These are phyloP conservation scores for Pseudomonodictys pantanalensis DNA, from an alignment of 495 filamentous ascomycete species.

Conservation along the genomic window DNA sequence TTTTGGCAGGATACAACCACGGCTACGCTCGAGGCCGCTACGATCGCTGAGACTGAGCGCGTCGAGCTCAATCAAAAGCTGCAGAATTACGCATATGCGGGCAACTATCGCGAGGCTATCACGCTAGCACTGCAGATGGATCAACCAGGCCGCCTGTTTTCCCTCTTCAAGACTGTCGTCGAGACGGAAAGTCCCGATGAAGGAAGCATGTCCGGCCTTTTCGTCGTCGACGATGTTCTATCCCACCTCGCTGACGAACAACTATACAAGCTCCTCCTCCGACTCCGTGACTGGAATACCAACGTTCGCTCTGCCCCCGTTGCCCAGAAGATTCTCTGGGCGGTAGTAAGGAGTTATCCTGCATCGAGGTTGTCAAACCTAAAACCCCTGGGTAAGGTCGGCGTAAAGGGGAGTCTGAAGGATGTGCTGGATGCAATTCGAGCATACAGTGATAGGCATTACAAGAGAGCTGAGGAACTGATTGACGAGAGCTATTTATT, in stretches of 20 bases:
- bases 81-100: constrained; percentile 82
- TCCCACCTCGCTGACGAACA: constrained; percentile 75
- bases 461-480: constrained; percentile 78
- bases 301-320: constrained; percentile 83
- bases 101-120: constrained; percentile 87
- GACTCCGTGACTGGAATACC: constrained; percentile 93
- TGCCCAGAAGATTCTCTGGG: constrained; percentile 79
- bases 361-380: constrained; percentile 69
- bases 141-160: constrained; percentile 80
- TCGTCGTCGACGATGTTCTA: constrained; percentile 81
- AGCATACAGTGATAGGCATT: constrained; percentile 89
- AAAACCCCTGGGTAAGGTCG: constrained; percentile 44
- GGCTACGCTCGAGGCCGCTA: constrained; percentile 67
- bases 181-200: constrained; percentile 57
- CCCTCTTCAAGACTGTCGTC: constrained; percentile 76
- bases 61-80: constrained; percentile 91
- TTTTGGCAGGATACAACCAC: constrained; percentile 93
- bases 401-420: constrained; percentile 57
- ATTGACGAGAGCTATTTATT: constrained; percentile 93
- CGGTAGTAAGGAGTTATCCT: constrained; percentile 73
- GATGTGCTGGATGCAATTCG: constrained; percentile 79
- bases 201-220: constrained; percentile 66
- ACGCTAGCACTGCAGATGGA: constrained; percentile 87
- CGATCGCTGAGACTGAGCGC: constrained; percentile 67
- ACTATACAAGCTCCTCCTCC: constrained; percentile 70